Base-by-base conservation (phyloP, 768 basidiomycete species). In the Mycena haematopus region DNA sequence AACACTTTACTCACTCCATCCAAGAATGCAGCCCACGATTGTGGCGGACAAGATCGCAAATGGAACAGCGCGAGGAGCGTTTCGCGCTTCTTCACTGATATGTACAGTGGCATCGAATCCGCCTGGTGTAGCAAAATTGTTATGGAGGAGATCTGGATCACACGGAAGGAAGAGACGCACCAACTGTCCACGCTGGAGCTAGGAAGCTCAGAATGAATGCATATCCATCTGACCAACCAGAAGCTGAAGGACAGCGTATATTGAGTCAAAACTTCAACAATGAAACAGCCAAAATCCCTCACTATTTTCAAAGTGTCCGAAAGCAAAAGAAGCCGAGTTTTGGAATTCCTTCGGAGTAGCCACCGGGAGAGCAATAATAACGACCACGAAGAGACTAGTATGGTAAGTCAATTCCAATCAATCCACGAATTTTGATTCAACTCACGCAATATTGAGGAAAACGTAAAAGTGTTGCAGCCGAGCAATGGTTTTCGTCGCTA, bases 401-500 rank as follows among this genome's bases (percentile, higher is more conserved):
- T 10, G 25, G n/a, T n/a, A 21, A 24, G 27, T 15, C 42, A 38
- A 21, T 13, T 45, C 22, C 22, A 21, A 24, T 24, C 44, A 45
- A 21, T n/a, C n/a, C n/a, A n/a, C 9, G 22, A 6, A 38, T 4
- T 38, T 38, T 9, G 29, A 31, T 31, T 4, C 4, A n/a, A 77
- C 88, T 59, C 72, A 88, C 87, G 84, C 53, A 27, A 92, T 73
- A 69, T 93, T 93, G 44, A 93, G 77, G n/a, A 84, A 65, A 22
- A 92, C 84, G 67, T 89, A 93, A 10, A 89, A 73, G 22, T 81
- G 86, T 71, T 93, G 92, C 15, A 93, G 68, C 29, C 90, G 79
- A 1, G 91, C 91, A 19, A 93, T 78, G 31, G 87, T 53, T 10
- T 78, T 71, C 2, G 91, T 91, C 17, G 84, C 89, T 17, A 92